A percentile compares a stretch with the other conserved stretches of the same genome.
Conservation (phyloP, 108 stramenopile genomes). For the Phaeodactylum tricornutum region DNA sequence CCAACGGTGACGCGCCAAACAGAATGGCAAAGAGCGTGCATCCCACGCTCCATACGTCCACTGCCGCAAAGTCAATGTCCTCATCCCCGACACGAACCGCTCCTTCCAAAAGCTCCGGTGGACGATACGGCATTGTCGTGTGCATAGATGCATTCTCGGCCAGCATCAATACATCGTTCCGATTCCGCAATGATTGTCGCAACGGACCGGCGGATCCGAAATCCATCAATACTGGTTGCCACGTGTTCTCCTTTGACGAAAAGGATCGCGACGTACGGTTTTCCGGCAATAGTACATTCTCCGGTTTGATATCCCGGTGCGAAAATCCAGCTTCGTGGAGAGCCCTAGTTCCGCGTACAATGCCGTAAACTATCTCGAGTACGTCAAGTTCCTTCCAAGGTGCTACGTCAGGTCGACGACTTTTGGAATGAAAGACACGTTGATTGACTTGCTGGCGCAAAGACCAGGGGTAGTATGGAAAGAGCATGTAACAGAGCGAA, state of each 20-base stretch:
- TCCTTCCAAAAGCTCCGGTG: conserved; percentile 80
- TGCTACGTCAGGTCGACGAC: not conserved
- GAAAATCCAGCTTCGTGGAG: conserved; percentile 57
- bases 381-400: conserved; percentile 28
- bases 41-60: conserved; percentile 78
- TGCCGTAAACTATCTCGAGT: conserved; percentile 39
- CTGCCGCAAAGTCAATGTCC: conserved; percentile 44
- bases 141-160: conserved; percentile 46
- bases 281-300: conserved; percentile 28
- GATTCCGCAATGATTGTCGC: conserved; percentile 10
- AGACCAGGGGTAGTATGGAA: conserved; percentile 48
- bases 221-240: conserved; percentile 28
- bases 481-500: conserved; percentile 69
- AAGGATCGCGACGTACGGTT: not conserved
- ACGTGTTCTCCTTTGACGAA: not conserved
- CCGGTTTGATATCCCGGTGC: conserved; percentile 79
- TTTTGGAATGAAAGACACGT: conserved; percentile 13
- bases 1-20: conserved; percentile 71
- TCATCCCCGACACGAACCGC: conserved; percentile 34
- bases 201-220: conserved; percentile 58
- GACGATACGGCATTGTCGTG: conserved; percentile 73
- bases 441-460: conserved; percentile 53
- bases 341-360: conserved; percentile 34
- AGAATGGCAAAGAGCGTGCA: conserved; percentile 73
- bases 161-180: conserved; percentile 9